Evolutionary conservation across 2,329 filamentous ascomycete genomes (phyloP).

Genomic region (Pseudogymnoascus sp.): DNA sequence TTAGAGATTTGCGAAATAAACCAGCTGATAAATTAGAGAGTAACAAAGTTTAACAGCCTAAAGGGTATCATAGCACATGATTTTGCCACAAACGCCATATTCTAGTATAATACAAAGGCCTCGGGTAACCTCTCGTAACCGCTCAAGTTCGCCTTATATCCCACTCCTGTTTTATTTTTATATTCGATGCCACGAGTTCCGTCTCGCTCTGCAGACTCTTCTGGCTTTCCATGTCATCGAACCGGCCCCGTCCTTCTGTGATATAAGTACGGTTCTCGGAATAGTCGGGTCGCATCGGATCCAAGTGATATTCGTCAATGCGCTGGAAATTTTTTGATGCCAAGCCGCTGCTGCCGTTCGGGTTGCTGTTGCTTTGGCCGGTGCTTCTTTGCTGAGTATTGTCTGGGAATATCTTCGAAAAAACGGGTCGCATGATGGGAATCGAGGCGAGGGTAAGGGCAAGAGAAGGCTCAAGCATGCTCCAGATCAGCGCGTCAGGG

Average conservation of each 20-base stretch:
- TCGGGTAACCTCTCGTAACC: not conserved
- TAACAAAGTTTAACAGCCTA: not conserved
- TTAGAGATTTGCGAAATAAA: not conserved
- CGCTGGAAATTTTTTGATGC: not conserved
- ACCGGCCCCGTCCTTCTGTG: not conserved
- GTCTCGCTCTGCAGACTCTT: not conserved
- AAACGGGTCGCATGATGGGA: not conserved
- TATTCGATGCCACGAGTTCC: not conserved
- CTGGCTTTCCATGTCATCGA: not conserved
- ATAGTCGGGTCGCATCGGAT: not conserved
- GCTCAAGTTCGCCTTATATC: not conserved
- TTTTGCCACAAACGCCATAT: not conserved
- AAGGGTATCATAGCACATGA: not conserved
- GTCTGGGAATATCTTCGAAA: not conserved
- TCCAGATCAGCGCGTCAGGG: constrained; percentile 22
- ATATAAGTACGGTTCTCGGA: not conserved
- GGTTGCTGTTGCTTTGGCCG: not conserved
- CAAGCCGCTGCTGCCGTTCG: not conserved
- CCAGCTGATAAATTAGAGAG: not conserved
- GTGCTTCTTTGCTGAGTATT: not conserved
- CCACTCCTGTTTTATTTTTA: not conserved
- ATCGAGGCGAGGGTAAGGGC: constrained; percentile 8
- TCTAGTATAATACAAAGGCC: not conserved
- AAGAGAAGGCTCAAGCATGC: constrained; percentile 10
- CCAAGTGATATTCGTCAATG: not conserved